These are phyloP conservation scores for Pisolithus microcarpus DNA, from an alignment of 768 basidiomycete species.

Conservation along the genomic window DNA sequence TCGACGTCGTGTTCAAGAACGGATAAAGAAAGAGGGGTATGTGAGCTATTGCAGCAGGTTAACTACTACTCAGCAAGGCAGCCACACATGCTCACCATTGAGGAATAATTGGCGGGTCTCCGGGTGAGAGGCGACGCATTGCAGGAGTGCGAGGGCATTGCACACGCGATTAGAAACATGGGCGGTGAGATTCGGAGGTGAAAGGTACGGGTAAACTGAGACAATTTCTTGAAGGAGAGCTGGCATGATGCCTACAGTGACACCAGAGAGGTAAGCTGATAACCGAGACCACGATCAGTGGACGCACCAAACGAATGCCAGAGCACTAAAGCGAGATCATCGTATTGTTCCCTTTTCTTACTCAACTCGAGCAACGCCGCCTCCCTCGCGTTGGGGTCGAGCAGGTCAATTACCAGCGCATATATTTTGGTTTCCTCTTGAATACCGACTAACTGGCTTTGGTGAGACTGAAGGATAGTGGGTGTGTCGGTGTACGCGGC, in stretches of 20 bases:
- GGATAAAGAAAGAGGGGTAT: constrained; percentile 95
- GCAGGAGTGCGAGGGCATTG: constrained; percentile 94
- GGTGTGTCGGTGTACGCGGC: constrained; percentile 56
- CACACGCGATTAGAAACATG: constrained; percentile 98
- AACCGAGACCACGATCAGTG: background rate
- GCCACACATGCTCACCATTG: constrained; percentile 53
- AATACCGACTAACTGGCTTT: constrained; percentile 45
- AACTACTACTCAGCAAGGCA: background rate
- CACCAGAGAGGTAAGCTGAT: background rate
- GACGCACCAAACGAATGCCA: constrained; percentile 93
- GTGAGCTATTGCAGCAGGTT: constrained; percentile 56
- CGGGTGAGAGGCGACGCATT: constrained; percentile 96
- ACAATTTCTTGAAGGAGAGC: constrained; percentile 96
- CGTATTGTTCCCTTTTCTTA: constrained; percentile 98
- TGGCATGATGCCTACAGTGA: constrained; percentile 83
- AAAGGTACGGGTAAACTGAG: constrained; percentile 92
- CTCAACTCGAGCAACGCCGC: constrained; percentile 88
- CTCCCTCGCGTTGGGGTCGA: constrained; percentile 80
- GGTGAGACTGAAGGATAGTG: constrained; percentile 47
- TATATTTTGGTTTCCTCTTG: constrained; percentile 85
- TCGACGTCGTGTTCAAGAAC: constrained; percentile 97
- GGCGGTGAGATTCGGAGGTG: constrained; percentile 92
- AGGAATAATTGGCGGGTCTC: constrained; percentile 95
- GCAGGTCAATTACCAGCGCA: constrained; percentile 77
- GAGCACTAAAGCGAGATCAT: constrained; percentile 92